Evolutionary conservation across 192 early-diverging fungal species (phyloP).

Genomic region (Coemansia sp.): DNA sequence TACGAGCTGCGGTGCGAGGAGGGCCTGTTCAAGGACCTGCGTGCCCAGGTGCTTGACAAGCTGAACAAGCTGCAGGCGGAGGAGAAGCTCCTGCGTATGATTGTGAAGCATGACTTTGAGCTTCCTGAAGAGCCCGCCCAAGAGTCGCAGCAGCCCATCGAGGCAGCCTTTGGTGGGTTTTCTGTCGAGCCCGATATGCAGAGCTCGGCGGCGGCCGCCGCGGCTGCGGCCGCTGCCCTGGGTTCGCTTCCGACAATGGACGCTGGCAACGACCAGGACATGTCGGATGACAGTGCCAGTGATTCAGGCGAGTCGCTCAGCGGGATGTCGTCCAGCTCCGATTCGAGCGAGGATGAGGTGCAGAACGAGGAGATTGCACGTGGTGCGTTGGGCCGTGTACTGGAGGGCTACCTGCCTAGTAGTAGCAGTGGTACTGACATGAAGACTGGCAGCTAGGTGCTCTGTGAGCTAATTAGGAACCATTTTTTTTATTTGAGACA

Average conservation of each 20-base stretch:
- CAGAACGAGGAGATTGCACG: conserved; percentile 42
- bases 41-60: conserved; percentile 40
- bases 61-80: conserved; percentile 37
- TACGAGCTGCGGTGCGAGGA: conserved; percentile 42
- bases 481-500: background rate
- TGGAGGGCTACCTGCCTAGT: conserved; percentile 20
- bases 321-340: conserved; percentile 37
- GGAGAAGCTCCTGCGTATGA: conserved; percentile 40
- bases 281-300: background rate
- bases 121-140: conserved; percentile 12
- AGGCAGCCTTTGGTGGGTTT: background rate
- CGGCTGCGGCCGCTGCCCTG: background rate
- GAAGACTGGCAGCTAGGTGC: too few relatives aligned
- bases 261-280: conserved; percentile 1
- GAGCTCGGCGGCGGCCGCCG: background rate
- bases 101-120: conserved; percentile 40
- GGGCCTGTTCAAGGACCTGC: conserved; percentile 30
- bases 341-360: conserved; percentile 34
- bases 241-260: background rate
- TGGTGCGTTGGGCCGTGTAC: conserved; percentile 31
- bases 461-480: background rate
- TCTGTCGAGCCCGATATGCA: conserved; percentile 3
- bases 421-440: too few relatives aligned
- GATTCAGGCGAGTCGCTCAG: conserved; percentile 31
- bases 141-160: background rate